A percentile compares a stretch with the other conserved stretches of the same genome.
These are phyloP conservation scores for Sporothrix protearum DNA, from an alignment of 2,329 filamentous ascomycete genomes.

Conservation along the genomic window DNA sequence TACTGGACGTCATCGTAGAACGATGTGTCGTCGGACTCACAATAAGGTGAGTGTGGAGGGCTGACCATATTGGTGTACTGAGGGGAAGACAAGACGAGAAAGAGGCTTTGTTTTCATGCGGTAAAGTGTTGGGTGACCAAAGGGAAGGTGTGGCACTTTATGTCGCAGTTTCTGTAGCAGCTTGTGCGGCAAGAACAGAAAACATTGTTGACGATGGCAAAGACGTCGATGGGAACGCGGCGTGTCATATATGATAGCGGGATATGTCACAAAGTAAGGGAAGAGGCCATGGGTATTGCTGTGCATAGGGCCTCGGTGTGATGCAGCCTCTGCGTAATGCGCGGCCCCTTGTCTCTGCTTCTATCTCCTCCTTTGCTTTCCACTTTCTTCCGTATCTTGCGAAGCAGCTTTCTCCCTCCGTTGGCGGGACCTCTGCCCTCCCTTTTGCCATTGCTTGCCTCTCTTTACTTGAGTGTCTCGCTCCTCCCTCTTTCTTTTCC, in stretches of 20 bases:
- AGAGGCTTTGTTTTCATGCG: not conserved
- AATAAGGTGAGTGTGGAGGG: not conserved
- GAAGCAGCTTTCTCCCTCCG: not conserved
- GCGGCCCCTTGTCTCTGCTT: not conserved
- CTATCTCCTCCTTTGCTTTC: not conserved
- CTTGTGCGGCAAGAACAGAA: not conserved
- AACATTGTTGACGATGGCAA: not conserved
- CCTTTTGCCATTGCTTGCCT: not conserved
- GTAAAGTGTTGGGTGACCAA: not conserved
- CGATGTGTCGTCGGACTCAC: not conserved
- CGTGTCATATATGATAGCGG: constrained; percentile 3
- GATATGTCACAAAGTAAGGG: not conserved
- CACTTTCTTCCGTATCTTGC: not conserved
- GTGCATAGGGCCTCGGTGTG: not conserved
- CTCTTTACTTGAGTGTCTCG: not conserved
- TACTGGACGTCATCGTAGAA: constrained; percentile 37
- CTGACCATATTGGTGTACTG: not conserved
- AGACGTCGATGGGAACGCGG: not conserved
- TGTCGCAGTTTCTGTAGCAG: not conserved
- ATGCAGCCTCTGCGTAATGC: not conserved
- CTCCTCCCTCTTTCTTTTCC: not conserved
- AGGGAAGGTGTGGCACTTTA: no score
- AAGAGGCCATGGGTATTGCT: not conserved
- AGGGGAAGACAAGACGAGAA: no score
- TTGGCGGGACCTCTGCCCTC: not conserved